phyloP scores from a whole-genome alignment of 2,329 filamentous ascomycete species.

The Myotisia sp. region DNA sequence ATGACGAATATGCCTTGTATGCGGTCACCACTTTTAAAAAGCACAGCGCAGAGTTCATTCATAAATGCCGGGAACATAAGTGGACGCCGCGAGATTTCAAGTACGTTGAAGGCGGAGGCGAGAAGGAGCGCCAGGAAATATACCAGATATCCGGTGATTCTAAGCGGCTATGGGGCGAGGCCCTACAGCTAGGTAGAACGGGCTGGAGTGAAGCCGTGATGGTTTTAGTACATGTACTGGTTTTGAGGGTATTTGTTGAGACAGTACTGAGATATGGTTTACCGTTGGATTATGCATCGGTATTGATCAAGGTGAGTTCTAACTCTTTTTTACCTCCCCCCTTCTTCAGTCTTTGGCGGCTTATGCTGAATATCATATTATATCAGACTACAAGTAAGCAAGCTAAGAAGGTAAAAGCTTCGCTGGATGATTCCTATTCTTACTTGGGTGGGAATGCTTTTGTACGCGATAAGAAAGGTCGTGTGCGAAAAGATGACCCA shows the following conservation, averaged over 20 bases:
- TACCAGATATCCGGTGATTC: conserved; percentile 71
- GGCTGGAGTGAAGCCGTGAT: conserved; percentile 93
- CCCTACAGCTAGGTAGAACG: conserved; percentile 70
- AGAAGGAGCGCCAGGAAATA: conserved; percentile 78
- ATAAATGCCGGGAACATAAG: conserved; percentile 81
- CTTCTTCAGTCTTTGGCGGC: conserved; percentile 5
- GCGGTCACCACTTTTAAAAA: conserved; percentile 92
- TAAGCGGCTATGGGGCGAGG: conserved; percentile 84
- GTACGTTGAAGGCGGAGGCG: conserved; percentile 75
- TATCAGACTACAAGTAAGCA: conserved; percentile 69
- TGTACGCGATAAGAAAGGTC: conserved; percentile 82
- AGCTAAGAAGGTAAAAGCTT: conserved; percentile 61
- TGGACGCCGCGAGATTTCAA: conserved; percentile 94
- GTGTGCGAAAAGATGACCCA: conserved; percentile 79
- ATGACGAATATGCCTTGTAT: conserved; percentile 81
- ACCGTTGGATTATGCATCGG: conserved; percentile 77
- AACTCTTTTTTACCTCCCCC: neutral
- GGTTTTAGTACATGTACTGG: conserved; percentile 87
- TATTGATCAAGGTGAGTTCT: conserved; percentile 60
- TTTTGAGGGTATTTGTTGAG: conserved; percentile 88
- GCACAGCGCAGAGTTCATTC: conserved; percentile 68
- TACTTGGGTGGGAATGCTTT: conserved; percentile 93
- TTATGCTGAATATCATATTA: too few relatives aligned
- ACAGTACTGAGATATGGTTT: conserved; percentile 92
- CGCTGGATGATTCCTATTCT: conserved; percentile 70